These are phyloP conservation scores for Suillus placidus DNA, from an alignment of 768 basidiomycete genomes.

Conservation along the genomic window DNA sequence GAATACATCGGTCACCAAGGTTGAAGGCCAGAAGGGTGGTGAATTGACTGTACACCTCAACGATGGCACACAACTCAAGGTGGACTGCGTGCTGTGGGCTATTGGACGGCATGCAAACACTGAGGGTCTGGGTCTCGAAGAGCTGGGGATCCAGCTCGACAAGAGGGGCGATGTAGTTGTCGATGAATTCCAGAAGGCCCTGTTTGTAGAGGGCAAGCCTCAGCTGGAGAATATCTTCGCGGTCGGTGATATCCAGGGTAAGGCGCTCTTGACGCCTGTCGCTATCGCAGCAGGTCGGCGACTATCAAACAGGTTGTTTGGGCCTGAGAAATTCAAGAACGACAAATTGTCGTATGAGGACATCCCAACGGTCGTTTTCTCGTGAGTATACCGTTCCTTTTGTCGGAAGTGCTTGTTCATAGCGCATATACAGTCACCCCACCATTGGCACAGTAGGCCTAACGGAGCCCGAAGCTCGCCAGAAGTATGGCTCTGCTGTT, in stretches of 20 bases:
- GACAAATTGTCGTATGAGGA: slow-evolving; percentile 89
- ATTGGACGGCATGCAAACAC: slow-evolving; percentile 89
- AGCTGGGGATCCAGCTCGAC: slow-evolving; percentile 74
- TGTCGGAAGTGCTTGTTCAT: slow-evolving; percentile 9
- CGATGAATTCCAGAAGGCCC: slow-evolving; percentile 89
- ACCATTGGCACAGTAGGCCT: slow-evolving; percentile 95
- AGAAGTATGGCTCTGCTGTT: slow-evolving; percentile 85
- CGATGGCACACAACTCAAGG: slow-evolving; percentile 76
- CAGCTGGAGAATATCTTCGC: slow-evolving; percentile 52
- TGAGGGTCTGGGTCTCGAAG: slow-evolving; percentile 73
- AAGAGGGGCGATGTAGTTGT: slow-evolving; percentile 84
- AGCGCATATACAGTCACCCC: slow-evolving; percentile 66
- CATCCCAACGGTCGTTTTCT: slow-evolving; percentile 95
- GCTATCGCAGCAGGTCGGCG: slow-evolving; percentile 95
- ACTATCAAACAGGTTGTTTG: slow-evolving; percentile 88
- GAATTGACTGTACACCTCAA: slow-evolving; percentile 76
- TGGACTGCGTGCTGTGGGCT: slow-evolving; percentile 91
- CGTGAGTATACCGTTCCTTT: slow-evolving; percentile 55
- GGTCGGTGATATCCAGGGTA: slow-evolving; percentile 93
- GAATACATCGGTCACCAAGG: slow-evolving; percentile 67
- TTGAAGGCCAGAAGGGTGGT: slow-evolving; percentile 75
- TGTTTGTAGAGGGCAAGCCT: slow-evolving; percentile 46
- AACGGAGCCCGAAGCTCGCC: slow-evolving; percentile 87
- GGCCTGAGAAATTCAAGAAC: slow-evolving; percentile 79
- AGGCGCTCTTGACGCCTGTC: slow-evolving; percentile 92